These are phyloP conservation scores for Sporothrix variecibatus DNA, from an alignment of 2,329 filamentous ascomycete species.

Conservation along the genomic window DNA sequence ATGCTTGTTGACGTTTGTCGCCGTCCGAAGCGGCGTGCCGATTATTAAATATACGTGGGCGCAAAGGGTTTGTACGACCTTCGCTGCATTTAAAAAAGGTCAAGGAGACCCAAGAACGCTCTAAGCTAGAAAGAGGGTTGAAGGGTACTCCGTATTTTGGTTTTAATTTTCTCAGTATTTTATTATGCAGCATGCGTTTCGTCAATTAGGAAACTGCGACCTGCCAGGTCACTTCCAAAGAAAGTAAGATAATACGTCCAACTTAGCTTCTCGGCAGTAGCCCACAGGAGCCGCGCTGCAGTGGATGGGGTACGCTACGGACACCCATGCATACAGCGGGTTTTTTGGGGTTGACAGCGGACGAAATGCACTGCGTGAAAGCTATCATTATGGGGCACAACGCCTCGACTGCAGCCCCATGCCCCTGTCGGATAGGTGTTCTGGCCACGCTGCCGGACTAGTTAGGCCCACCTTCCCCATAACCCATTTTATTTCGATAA, in stretches of 20 bases:
- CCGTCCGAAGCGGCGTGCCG: no score
- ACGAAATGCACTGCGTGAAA: background rate
- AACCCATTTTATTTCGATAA: background rate
- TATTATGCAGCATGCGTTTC: no score
- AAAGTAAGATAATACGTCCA: background rate
- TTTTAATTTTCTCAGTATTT: no score
- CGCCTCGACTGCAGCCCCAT: background rate
- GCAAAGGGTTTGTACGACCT: no score
- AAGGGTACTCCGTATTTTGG: no score
- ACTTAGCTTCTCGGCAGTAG: slow-evolving; percentile 7
- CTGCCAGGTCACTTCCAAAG: background rate
- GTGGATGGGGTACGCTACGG: background rate
- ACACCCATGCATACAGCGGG: background rate
- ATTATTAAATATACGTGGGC: no score
- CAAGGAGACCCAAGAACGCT: background rate
- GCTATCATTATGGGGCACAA: background rate
- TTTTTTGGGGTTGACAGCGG: background rate
- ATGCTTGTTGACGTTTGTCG: no score
- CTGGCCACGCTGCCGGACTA: background rate
- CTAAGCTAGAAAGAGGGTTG: background rate
- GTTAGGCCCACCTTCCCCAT: slow-evolving; percentile 1
- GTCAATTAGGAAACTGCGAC: background rate
- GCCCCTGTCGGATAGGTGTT: background rate
- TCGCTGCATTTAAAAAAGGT: no score
- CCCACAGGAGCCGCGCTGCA: background rate